Percentiles rank a stretch among this genome's conserved stretches.
Conservation (phyloP, 257 asterid species). For the Solanum ossicruentum region DNA sequence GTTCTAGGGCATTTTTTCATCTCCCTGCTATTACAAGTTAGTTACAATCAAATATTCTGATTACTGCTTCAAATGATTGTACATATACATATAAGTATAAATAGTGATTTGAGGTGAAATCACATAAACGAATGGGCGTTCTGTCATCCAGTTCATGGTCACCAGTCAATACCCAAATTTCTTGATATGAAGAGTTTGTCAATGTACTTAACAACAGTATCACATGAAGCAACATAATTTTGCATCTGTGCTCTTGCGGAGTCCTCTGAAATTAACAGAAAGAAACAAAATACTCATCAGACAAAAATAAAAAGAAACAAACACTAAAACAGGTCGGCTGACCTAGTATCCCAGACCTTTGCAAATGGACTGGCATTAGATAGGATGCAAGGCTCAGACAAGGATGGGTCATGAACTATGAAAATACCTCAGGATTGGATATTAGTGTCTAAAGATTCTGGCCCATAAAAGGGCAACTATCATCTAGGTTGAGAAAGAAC, state of each 20-base stretch:
- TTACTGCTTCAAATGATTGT: not conserved
- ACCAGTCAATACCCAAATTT: constrained; percentile 77
- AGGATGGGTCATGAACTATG: not conserved
- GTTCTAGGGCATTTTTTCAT: not conserved
- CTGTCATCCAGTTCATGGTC: not conserved
- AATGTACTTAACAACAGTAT: constrained; percentile 36
- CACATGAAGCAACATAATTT: constrained; percentile 38
- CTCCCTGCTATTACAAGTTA: not conserved
- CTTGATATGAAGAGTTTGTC: constrained; percentile 60
- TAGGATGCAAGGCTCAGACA: not conserved
- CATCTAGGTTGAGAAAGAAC: not conserved
- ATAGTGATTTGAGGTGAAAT: not conserved
- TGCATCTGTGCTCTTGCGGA: constrained; percentile 74
- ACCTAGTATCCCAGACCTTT: not conserved
- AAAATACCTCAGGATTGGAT: not conserved
- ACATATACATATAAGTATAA: not conserved
- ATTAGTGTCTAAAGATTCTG: not conserved
- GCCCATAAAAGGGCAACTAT: not conserved
- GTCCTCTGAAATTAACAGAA: constrained; percentile 29
- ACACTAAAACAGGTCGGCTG: not conserved
- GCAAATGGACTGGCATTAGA: not conserved
- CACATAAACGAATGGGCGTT: not conserved
- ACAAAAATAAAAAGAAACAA: not conserved
- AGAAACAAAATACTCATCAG: not conserved
- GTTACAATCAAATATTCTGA: not conserved